phyloP scores from a whole-genome alignment of 805 yeast genomes.

The Starmerella vaccinii region DNA sequence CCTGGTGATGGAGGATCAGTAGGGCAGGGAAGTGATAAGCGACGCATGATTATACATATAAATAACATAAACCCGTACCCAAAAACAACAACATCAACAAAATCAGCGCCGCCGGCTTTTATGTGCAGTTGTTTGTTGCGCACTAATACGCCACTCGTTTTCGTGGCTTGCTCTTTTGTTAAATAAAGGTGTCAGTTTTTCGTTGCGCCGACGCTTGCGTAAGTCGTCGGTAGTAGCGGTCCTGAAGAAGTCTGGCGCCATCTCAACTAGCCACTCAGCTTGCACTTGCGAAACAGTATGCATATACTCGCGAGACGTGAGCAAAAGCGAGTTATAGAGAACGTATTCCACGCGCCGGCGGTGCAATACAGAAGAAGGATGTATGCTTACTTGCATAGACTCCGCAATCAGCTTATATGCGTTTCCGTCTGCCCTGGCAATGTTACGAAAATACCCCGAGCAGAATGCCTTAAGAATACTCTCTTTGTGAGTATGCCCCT shows the following conservation, averaged over 20 bases:
- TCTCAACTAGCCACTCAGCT: slow-evolving; percentile 61
- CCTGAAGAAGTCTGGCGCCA: slow-evolving; percentile 62
- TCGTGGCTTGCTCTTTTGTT: slow-evolving; percentile 50
- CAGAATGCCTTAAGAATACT: slow-evolving; percentile 45
- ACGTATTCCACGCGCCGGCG: slow-evolving; percentile 63
- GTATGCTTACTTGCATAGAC: slow-evolving; percentile 50
- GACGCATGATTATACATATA: neutral
- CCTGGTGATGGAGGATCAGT: neutral
- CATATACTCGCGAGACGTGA: slow-evolving; percentile 84
- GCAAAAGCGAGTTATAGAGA: slow-evolving; percentile 70
- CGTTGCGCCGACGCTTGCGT: slow-evolving; percentile 41
- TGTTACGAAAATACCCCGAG: slow-evolving; percentile 60
- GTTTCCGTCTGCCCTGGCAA: slow-evolving; percentile 41
- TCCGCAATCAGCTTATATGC: slow-evolving; percentile 32
- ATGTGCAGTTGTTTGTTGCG: slow-evolving; percentile 23
- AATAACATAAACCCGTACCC: neutral
- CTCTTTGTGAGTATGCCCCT: slow-evolving; percentile 28
- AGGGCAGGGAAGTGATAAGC: neutral
- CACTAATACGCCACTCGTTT: slow-evolving; percentile 68
- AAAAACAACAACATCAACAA: neutral
- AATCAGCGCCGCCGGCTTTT: neutral
- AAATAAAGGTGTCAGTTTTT: slow-evolving; percentile 64
- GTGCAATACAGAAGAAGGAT: slow-evolving; percentile 72
- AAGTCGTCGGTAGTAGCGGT: neutral
- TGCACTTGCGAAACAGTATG: slow-evolving; percentile 59